These are phyloP conservation scores for Chloris gayana DNA, from an alignment of 176 grass and related monocot genomes.

Conservation along the genomic window DNA sequence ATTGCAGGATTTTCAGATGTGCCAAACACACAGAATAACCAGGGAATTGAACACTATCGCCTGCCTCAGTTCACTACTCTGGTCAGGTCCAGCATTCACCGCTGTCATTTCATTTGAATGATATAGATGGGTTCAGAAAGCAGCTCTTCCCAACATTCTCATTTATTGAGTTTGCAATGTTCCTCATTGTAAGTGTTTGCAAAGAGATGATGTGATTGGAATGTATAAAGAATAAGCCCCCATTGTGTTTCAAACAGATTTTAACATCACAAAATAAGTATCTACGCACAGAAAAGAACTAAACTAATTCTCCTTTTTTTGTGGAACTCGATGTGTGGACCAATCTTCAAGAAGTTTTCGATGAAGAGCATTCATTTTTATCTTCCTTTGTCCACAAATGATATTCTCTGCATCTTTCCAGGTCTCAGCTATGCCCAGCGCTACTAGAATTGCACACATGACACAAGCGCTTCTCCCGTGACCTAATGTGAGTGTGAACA, in stretches of 20 bases:
- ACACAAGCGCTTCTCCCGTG: conserved; percentile 91
- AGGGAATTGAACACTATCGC: not conserved
- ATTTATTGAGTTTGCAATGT: not conserved
- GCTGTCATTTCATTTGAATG: not conserved
- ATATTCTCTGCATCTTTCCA: conserved; percentile 85
- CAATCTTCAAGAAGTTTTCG: conserved; percentile 76
- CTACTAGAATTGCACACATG: conserved; percentile 81
- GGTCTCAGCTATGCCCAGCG: conserved; percentile 55
- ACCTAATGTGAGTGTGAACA: conserved; percentile 49
- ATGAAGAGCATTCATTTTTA: conserved; percentile 86
- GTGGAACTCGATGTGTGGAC: conserved; percentile 52
- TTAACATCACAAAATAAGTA: conserved; percentile 29
- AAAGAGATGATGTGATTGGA: not conserved
- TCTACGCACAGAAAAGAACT: not conserved
- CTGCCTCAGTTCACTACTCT: no score
- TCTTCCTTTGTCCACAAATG: conserved; percentile 66
- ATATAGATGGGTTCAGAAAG: not conserved
- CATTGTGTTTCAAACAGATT: conserved; percentile 19
- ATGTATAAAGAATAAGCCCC: not conserved
- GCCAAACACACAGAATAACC: not conserved
- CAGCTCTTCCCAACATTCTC: not conserved
- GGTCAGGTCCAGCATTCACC: not conserved
- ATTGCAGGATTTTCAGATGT: not conserved
- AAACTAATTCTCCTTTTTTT: conserved; percentile 45
- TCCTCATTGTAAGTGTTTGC: not conserved